Evolutionary conservation across 1,284 basidiomycete genomes (phyloP).

Genomic region (Schizophyllum commune): DNA sequence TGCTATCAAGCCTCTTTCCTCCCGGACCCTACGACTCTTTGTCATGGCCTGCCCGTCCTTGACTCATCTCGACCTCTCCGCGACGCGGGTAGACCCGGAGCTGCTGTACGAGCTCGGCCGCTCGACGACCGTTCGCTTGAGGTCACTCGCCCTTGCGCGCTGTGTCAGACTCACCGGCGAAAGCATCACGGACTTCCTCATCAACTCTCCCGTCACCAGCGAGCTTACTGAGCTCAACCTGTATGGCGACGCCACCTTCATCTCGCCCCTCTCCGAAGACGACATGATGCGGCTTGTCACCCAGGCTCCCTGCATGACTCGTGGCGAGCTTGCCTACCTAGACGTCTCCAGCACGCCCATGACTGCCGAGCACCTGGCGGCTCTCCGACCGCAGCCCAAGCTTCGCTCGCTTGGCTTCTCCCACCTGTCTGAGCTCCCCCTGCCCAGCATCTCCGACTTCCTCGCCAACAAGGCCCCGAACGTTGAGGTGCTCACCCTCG

Average conservation of each 20-base stretch:
- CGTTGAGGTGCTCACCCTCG: constrained; percentile 82
- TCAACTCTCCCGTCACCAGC: constrained; percentile 59
- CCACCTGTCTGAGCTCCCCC: constrained; percentile 68
- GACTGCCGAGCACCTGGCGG: constrained; percentile 47
- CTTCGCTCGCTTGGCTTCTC: constrained; percentile 87
- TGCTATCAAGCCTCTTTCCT: constrained; percentile 71
- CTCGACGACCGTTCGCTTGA: constrained; percentile 58
- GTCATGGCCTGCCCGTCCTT: constrained; percentile 81
- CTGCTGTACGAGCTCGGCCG: constrained; percentile 65
- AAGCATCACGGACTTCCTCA: constrained; percentile 71
- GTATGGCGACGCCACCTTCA: constrained; percentile 84
- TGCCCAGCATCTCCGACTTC: constrained; percentile 67
- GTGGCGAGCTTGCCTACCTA: constrained; percentile 75
- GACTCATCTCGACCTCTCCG: constrained; percentile 86
- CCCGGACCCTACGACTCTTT: constrained; percentile 70
- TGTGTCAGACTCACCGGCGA: constrained; percentile 81
- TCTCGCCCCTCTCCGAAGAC: constrained; percentile 65
- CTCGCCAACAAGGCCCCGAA: constrained; percentile 62
- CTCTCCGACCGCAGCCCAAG: constrained; percentile 60
- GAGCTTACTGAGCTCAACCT: constrained; percentile 77
- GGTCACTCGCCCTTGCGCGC: constrained; percentile 81
- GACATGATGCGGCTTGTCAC: constrained; percentile 69
- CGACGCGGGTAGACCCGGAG: constrained; percentile 75
- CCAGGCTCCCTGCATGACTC: constrained; percentile 75
- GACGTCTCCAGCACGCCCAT: constrained; percentile 84